Percentiles rank a stretch among this genome's conserved stretches.
phyloP scores from a whole-genome alignment of 202 grass and related monocot genomes.

The Hordeum pubiflorum region DNA sequence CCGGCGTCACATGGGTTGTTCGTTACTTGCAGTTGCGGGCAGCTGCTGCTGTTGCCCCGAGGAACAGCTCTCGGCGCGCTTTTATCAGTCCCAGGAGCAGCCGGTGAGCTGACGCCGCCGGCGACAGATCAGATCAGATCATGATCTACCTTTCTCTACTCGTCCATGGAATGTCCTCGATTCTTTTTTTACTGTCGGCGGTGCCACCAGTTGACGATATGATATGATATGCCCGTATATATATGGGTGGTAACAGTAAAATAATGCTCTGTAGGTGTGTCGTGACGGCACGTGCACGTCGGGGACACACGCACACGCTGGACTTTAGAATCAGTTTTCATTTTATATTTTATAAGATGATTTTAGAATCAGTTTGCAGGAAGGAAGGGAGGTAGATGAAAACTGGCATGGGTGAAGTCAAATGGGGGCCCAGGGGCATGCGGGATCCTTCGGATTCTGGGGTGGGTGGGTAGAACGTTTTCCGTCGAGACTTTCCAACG shows the following conservation, averaged over 20 bases:
- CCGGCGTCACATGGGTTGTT: conserved; percentile 35
- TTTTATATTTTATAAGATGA: no score
- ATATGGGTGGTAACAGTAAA: not conserved
- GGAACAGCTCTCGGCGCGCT: conserved; percentile 35
- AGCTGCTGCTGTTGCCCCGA: conserved; percentile 16
- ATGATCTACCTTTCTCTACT: not conserved
- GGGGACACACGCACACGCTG: not conserved
- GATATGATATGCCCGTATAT: not conserved
- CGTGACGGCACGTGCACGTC: conserved; percentile 10
- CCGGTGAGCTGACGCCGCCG: not conserved
- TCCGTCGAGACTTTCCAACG: not conserved
- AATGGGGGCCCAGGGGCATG: not conserved
- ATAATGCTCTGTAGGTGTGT: not conserved
- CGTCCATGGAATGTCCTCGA: conserved; percentile 20
- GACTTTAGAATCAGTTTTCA: no score
- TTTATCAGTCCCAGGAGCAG: not conserved
- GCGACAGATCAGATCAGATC: no score
- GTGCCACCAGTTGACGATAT: not conserved
- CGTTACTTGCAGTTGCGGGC: conserved; percentile 42
- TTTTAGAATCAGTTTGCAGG: no score
- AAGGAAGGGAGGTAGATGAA: not conserved
- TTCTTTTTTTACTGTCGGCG: not conserved
- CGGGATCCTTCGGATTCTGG: conserved; percentile 10
- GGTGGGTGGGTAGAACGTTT: not conserved
- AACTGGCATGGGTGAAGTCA: not conserved